Percentiles rank a stretch among this genome's conserved stretches.
Conservation (phyloP, 2,329 filamentous ascomycete genomes). For the Dactylonectria estremocensis region DNA sequence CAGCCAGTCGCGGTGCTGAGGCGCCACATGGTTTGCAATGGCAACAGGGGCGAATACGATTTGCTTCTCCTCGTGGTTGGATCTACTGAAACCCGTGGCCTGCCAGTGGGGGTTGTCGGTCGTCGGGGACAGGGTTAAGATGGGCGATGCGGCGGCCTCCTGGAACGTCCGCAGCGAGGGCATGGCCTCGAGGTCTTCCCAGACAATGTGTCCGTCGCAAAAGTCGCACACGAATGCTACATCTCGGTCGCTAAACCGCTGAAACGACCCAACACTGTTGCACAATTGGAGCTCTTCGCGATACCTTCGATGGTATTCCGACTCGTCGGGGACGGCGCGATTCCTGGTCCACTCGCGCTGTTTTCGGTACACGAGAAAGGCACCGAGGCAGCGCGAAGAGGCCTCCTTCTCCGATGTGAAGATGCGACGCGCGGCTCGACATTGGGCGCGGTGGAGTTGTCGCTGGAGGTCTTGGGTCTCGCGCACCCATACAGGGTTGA, state of each 20-base stretch:
- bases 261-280: slow-evolving; percentile 68
- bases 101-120: slow-evolving; percentile 65
- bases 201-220: slow-evolving; percentile 73
- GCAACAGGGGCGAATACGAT: slow-evolving; percentile 71
- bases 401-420: slow-evolving; percentile 66
- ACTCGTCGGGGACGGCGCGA: slow-evolving; percentile 43
- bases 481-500: slow-evolving; percentile 69
- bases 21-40: slow-evolving; percentile 71
- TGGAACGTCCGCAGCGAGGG: slow-evolving; percentile 61
- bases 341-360: slow-evolving; percentile 58
- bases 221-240: slow-evolving; percentile 74
- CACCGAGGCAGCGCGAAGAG: slow-evolving; percentile 68
- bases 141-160: slow-evolving; percentile 43
- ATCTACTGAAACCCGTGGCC: slow-evolving; percentile 60
- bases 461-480: slow-evolving; percentile 65
- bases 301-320: slow-evolving; percentile 56
- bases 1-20: slow-evolving; percentile 66
- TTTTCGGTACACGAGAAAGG: slow-evolving; percentile 67
- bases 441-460: slow-evolving; percentile 71
- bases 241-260: slow-evolving; percentile 68
- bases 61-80: slow-evolving; percentile 62
- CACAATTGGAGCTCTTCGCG: slow-evolving; percentile 67
- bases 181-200: slow-evolving; percentile 70
- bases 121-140: slow-evolving; percentile 45
- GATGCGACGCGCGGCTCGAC: slow-evolving; percentile 70